Conservation (phyloP, 2,329 filamentous ascomycete genomes). For the Teratosphaeria viscida region DNA sequence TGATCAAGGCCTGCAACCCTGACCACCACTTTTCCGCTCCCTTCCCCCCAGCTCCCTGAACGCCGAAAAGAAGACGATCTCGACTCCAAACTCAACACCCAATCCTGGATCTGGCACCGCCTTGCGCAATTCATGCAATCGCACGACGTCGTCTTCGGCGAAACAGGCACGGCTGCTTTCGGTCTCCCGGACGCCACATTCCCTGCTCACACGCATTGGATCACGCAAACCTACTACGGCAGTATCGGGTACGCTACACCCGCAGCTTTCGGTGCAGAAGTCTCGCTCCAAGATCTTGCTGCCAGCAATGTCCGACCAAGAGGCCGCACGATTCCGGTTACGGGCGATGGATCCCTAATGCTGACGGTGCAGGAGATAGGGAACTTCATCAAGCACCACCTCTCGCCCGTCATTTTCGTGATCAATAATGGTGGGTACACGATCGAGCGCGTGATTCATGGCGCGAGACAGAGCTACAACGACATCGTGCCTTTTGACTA, state of each 20-base stretch:
- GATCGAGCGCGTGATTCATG: conserved; percentile 38
- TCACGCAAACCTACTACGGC: conserved; percentile 35
- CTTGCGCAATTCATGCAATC: conserved; percentile 26
- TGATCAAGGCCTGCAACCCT: conserved; percentile 17
- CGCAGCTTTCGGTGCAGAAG: conserved; percentile 31
- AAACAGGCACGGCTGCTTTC: conserved; percentile 33
- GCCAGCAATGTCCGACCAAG: conserved; percentile 11
- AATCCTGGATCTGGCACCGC: conserved; percentile 33
- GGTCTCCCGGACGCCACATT: conserved; percentile 25
- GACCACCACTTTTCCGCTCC: conserved; percentile 15
- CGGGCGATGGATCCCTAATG: conserved; percentile 54
- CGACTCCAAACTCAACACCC: conserved; percentile 30
- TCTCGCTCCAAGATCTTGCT: conserved; percentile 41
- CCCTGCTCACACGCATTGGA: conserved; percentile 17
- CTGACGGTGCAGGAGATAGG: conserved; percentile 57
- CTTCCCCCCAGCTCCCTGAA: conserved; percentile 20
- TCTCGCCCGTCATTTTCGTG: conserved; percentile 31
- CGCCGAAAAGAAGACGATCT: conserved; percentile 21
- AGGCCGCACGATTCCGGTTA: conserved; percentile 54
- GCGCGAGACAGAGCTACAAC: conserved; percentile 43
- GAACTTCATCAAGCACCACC: conserved; percentile 44
- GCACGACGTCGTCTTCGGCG: conserved; percentile 30
- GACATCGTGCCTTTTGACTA: conserved; percentile 35
- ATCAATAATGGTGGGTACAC: conserved; percentile 40
- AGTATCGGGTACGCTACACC: conserved; percentile 34